Evolutionary conservation across 1,284 basidiomycete genomes (phyloP).

Genomic region (Volvariella volvacea): DNA sequence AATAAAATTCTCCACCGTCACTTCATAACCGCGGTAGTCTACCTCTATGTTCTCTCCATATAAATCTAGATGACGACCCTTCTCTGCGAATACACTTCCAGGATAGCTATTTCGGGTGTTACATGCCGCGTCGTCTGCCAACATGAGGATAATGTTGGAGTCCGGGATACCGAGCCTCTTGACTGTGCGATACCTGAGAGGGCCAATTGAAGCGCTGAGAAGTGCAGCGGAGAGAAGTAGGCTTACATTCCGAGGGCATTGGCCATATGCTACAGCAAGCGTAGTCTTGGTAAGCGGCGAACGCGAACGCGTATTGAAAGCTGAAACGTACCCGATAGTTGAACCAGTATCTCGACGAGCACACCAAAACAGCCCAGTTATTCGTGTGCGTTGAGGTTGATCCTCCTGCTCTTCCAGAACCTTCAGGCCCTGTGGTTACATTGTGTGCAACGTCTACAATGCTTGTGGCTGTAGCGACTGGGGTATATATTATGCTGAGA

Average conservation of each 20-base stretch:
- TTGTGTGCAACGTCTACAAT: no score
- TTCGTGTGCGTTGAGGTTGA: conserved; percentile 71
- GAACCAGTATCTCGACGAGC: conserved; percentile 95
- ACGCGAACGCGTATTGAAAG: background rate
- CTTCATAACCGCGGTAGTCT: conserved; percentile 96
- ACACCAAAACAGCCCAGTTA: conserved; percentile 98
- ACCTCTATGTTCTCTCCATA: conserved; percentile 98
- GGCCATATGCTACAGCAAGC: conserved; percentile 77
- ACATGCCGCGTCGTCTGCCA: conserved; percentile 95
- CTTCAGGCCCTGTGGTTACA: no score
- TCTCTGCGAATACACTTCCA: conserved; percentile 85
- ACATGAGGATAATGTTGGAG: conserved; percentile 97
- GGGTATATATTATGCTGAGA: no score
- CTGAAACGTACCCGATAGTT: conserved; percentile 82
- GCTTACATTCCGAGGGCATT: conserved; percentile 93
- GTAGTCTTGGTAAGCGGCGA: background rate
- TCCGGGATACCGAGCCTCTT: conserved; percentile 98
- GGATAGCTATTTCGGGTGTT: conserved; percentile 91
- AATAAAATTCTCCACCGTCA: conserved; percentile 95
- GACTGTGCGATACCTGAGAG: conserved; percentile 89
- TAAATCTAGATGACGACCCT: conserved; percentile 75
- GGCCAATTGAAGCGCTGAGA: background rate
- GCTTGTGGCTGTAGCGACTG: no score
- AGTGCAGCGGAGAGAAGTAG: conserved; percentile 14
- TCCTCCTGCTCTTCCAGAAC: background rate